Base-by-base conservation (phyloP, 2,329 filamentous ascomycete species). In the Talaromyces sp. region DNA sequence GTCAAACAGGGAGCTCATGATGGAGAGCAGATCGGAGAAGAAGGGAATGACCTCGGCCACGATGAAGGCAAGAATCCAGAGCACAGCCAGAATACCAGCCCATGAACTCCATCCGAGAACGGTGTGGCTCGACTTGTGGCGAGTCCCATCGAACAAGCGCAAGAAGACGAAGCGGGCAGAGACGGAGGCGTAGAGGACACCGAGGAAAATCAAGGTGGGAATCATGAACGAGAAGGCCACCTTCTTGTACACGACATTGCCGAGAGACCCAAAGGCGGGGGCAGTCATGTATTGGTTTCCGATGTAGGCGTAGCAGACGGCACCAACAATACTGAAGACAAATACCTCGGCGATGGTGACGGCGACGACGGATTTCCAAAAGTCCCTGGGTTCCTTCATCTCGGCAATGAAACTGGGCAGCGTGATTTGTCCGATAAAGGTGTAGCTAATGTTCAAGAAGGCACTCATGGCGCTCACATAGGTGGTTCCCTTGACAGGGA, bases 391-490 rank as follows among this genome's bases (percentile, higher is more conserved):
- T 53, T 86, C 80, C 70, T 83, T 89, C 93, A 97, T 97, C 75
- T 97, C 93, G 3, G 93, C 92, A 65, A 97, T 97, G 78, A 97
- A 97, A 67, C 89, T 93, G 0, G 93, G 93, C 14, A 97, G 82
- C 0, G 93, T 96, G 68, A 96, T 96, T 73, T 97, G 93, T 0
- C 93, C 93, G 66, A 97, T 96, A 71, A 97, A 96, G 0, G 93
- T 96, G 73, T 96, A 97, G 76, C 88, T 91, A 71, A 97, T 97
- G 76, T 97, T 97, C 73, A 97, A 82, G 76, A 96, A 96, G 0
- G 93, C 93, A 58, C 87, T 91, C 82, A 96, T 88, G 24, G 88
- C 92, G 2, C 83, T 80, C 3, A 96, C 90, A 67, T 96, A 96
- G 0, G 89, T 89, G 0, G 91, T 96, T 19, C 87, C 85, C 2